phyloP scores from a whole-genome alignment of 2,329 filamentous ascomycete genomes.

The Mollisia scopiformis region DNA sequence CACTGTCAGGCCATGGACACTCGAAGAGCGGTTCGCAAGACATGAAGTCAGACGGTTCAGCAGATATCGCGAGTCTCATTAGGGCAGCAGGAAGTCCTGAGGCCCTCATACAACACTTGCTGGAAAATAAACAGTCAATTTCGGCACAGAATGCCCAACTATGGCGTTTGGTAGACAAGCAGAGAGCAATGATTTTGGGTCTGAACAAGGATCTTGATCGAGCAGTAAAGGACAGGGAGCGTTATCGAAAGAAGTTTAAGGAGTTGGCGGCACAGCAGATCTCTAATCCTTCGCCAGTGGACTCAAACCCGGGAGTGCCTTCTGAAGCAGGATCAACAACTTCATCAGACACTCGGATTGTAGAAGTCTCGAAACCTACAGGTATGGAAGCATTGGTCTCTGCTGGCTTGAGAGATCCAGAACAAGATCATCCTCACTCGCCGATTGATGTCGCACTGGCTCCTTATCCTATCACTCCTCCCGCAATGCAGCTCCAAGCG shows the following conservation, averaged over 20 bases:
- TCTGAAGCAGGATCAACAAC: constrained; percentile 31
- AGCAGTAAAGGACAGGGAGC: constrained; percentile 90
- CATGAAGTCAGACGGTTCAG: constrained; percentile 49
- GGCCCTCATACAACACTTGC: constrained; percentile 81
- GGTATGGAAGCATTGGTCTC: constrained; percentile 31
- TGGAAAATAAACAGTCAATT: constrained; percentile 90
- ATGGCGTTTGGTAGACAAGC: constrained; percentile 96
- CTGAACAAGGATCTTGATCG: constrained; percentile 94
- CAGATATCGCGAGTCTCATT: constrained; percentile 80
- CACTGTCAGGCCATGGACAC: constrained; percentile 64
- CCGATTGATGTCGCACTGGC: constrained; percentile 63
- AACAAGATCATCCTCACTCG: constrained; percentile 44
- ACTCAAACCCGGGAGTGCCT: constrained; percentile 31
- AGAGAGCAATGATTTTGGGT: constrained; percentile 88
- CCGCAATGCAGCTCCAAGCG: constrained; percentile 48
- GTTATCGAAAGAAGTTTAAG: constrained; percentile 88
- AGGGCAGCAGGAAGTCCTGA: constrained; percentile 86
- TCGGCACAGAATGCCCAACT: constrained; percentile 89
- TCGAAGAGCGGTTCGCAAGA: constrained; percentile 63
- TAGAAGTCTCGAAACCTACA: constrained; percentile 15
- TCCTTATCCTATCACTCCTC: constrained; percentile 67
- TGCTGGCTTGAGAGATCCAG: constrained; percentile 29
- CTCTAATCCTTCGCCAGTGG: constrained; percentile 35
- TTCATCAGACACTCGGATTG: constrained; percentile 23
- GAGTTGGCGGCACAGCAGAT: constrained; percentile 57